Evolutionary conservation across 2,329 filamentous ascomycete genomes (phyloP), one percentile per base, ranked within the genome.

Genomic region (Nothomitra cinnamomea): DNA sequence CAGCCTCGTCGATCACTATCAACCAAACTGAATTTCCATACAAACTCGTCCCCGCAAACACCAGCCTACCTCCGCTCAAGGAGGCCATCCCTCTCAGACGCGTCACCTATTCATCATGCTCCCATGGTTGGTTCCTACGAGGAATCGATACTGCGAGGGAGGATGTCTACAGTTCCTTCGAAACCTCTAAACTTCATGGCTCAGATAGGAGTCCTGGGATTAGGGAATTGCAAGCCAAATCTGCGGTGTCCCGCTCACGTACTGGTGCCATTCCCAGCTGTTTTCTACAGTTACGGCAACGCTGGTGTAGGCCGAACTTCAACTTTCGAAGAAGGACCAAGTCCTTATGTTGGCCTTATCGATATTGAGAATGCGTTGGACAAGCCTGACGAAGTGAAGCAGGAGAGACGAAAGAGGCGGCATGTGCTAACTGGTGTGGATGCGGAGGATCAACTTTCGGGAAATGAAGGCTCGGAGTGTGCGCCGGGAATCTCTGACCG

Each of bases 41-140:
- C 66, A 68, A 15, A 69, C 71, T 1, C 59, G 13, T 10, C 28
- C 15, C 50, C 45, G 24, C 45, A 49, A 28, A 49, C 45, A 24
- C 45, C 45, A 15, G 32, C 19, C 25, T 49, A 28, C 25, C 24
- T 49, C 7, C 72, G 75, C 2, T 71, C 79, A 2, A 66, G 74
- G 15, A 75, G 87, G 43, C 81, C 83, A 0, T 95, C 89, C 0
- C 72, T 86, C 47, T 76, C 83, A 0, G 89, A 95, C 47, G 70
- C 74, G 2, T 87, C 87, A 2, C 83, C 87, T 2, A 71, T 92
- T 25, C 85, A 90, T 54, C 87, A 94, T 66, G 89, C 90, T 7
- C 89, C 89, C 2, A 94, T 98, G 85, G 90, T 96, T 1, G 92
- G 92, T 1, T 95, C 90, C 1, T 98, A 95, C 60, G 92, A 98